Percentiles rank a stretch among this genome's conserved stretches.
These are phyloP conservation scores for Datura wrightii DNA, from an alignment of 257 asterid genomes.

Conservation along the genomic window DNA sequence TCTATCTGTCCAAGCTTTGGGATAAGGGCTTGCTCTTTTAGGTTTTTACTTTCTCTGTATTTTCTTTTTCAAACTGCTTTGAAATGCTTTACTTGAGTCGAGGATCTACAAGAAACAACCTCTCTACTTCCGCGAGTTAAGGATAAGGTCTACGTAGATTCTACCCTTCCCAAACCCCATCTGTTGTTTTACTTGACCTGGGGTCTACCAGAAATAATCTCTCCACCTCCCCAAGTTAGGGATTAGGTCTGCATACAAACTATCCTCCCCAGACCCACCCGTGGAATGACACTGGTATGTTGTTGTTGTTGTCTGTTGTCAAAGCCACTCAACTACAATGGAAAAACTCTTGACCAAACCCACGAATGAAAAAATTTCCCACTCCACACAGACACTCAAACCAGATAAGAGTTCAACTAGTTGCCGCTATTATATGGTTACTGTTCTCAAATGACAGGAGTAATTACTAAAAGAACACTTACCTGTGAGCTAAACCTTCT, in stretches of 20 bases:
- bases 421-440: background rate
- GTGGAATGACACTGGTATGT: too few relatives aligned
- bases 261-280: too few relatives aligned
- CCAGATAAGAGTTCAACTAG: background rate
- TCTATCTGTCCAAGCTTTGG: background rate
- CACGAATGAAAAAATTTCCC: background rate
- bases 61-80: too few relatives aligned
- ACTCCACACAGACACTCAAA: background rate
- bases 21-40: background rate
- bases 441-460: background rate
- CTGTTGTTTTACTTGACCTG: too few relatives aligned
- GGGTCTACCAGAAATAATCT: too few relatives aligned
- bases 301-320: background rate
- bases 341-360: background rate
- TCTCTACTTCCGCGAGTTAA: too few relatives aligned
- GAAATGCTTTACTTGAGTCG: too few relatives aligned
- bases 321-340: background rate
- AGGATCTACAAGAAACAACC: too few relatives aligned
- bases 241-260: too few relatives aligned
- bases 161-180: too few relatives aligned
- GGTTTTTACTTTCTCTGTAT: background rate
- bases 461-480: slow-evolving; percentile 37
- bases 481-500: slow-evolving; percentile 88
- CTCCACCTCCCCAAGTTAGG: too few relatives aligned
- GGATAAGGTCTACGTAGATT: too few relatives aligned